phyloP scores from a whole-genome alignment of 2,329 filamentous ascomycete genomes.

The Chaetomium sp. region DNA sequence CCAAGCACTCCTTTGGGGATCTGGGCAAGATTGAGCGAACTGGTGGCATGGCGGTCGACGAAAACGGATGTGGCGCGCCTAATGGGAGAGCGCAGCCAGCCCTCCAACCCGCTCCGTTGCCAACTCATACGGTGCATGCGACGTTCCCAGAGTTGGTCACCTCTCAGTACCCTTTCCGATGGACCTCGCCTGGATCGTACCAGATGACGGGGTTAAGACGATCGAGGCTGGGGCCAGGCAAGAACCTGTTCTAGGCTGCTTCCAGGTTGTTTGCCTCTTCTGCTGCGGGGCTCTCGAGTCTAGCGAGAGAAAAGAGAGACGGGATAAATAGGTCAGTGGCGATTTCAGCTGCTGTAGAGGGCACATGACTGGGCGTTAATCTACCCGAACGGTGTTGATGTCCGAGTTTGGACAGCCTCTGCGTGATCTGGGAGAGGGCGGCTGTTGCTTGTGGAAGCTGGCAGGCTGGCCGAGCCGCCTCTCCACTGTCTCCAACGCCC shows the following conservation, averaged over 20 bases:
- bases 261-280: background rate
- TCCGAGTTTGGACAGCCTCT: constrained; percentile 15
- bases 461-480: constrained; percentile 13
- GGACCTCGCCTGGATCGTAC: constrained; percentile 18
- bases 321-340: constrained; percentile 29
- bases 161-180: constrained; percentile 28
- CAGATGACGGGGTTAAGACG: constrained; percentile 14
- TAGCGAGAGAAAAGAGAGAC: constrained; percentile 18
- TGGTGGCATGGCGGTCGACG: constrained; percentile 14
- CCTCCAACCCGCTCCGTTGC: constrained; percentile 18
- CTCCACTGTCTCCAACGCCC: background rate
- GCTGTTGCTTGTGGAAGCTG: constrained; percentile 7
- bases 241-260: background rate
- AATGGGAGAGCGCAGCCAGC: constrained; percentile 13
- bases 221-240: constrained; percentile 9
- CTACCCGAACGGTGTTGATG: constrained; percentile 27
- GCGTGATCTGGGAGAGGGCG: background rate
- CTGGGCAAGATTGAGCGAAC: constrained; percentile 14
- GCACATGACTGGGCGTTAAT: constrained; percentile 34
- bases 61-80: constrained; percentile 22
- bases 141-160: constrained; percentile 26
- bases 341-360: constrained; percentile 24
- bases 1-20: constrained; percentile 11
- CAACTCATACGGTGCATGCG: constrained; percentile 27
- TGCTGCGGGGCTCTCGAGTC: constrained; percentile 16